Conservation (phyloP, 352 stramenopile genomes). For the Phytophthora nicotianae region DNA sequence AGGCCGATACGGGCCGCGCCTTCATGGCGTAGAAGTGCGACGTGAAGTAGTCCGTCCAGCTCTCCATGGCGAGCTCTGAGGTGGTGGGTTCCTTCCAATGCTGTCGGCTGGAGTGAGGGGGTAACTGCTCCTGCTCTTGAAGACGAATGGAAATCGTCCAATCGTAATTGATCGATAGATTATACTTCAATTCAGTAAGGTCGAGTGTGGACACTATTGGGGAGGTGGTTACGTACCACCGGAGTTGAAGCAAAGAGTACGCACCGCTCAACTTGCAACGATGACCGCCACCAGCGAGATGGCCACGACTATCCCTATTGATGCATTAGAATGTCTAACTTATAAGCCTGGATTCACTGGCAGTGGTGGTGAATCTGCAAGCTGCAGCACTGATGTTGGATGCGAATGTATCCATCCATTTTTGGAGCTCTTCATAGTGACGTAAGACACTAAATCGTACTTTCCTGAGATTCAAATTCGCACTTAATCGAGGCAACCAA, state of each 20-base stretch:
- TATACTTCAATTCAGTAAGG: constrained; percentile 22
- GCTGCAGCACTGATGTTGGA: too few species aligned
- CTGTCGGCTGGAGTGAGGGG: constrained; percentile 17
- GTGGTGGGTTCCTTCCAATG: not conserved
- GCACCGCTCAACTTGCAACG: not conserved
- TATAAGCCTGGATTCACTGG: too few species aligned
- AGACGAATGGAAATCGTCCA: constrained; percentile 17
- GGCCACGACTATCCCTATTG: too few species aligned
- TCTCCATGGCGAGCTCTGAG: constrained; percentile 52
- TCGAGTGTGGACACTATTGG: constrained; percentile 4
- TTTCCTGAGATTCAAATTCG: not conserved
- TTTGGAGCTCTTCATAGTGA: too few species aligned
- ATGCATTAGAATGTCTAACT: too few species aligned
- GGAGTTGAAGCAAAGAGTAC: not conserved
- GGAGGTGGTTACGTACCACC: constrained; percentile 14
- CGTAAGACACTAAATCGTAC: constrained; percentile 2
- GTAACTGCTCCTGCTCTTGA: not conserved
- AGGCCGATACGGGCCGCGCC: constrained; percentile 80
- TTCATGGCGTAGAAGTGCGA: constrained; percentile 88
- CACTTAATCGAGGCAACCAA: constrained; percentile 1
- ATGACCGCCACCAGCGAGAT: constrained; percentile 4
- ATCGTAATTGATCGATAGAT: constrained; percentile 8
- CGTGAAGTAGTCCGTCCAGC: constrained; percentile 74
- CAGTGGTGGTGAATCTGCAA: too few species aligned
- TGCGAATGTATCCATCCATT: constrained; percentile 9